phyloP scores from a whole-genome alignment of 345 rosid species.

The Acer campestre region DNA sequence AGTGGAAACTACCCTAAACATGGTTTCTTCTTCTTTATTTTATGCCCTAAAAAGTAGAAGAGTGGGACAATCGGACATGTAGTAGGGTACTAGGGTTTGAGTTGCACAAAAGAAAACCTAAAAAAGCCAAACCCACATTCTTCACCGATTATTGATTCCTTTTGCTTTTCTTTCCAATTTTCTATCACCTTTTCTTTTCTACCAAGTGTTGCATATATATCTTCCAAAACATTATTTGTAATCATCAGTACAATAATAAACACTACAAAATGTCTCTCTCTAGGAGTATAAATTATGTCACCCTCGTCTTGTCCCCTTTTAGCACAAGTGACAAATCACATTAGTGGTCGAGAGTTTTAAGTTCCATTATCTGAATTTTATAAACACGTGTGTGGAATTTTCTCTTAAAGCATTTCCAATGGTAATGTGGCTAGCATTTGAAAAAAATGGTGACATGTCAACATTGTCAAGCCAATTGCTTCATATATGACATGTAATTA shows the following conservation, averaged over 20 bases:
- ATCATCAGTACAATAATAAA: neutral
- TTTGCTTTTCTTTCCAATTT: neutral
- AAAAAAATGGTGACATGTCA: too few species aligned
- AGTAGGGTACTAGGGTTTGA: conserved; percentile 8
- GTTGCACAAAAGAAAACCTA: conserved; percentile 17
- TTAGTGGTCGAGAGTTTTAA: too few species aligned
- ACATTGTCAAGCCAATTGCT: too few species aligned
- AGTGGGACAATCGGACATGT: conserved; percentile 11
- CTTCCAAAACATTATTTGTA: neutral
- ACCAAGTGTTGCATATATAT: neutral
- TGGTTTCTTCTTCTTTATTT: neutral
- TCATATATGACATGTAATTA: too few species aligned
- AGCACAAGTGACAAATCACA: too few species aligned
- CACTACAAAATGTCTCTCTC: neutral
- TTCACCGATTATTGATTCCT: conserved; percentile 14
- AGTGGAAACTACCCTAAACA: conserved; percentile 27
- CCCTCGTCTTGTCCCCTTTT: too few species aligned
- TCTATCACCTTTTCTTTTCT: neutral
- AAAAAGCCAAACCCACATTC: conserved; percentile 7
- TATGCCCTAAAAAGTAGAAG: neutral
- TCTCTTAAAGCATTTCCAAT: too few species aligned
- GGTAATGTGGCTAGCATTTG: too few species aligned
- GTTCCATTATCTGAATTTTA: too few species aligned
- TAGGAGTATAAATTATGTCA: too few species aligned
- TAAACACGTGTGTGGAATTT: too few species aligned